Evolutionary conservation across 768 basidiomycete genomes (phyloP), one percentile per base, ranked within the genome.

Genomic region (Megacollybia marginata): DNA sequence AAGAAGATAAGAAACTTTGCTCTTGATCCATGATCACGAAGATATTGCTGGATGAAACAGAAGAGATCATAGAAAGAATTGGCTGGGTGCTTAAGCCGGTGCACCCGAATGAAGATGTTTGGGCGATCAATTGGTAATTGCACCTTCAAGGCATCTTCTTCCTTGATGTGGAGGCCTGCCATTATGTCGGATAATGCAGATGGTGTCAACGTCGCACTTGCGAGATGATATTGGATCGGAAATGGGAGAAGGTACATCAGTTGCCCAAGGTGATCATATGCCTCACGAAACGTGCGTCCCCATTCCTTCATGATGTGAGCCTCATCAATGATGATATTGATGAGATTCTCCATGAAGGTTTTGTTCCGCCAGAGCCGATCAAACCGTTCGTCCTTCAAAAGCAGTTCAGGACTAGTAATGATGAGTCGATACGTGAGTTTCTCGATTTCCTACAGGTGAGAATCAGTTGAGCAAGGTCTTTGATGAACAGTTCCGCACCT

Each of bases 301-400:
- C 72, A 73, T 42, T 62, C 55, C n/a, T 59, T 67, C 16, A 70
- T 60, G 47, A 70, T 71, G 43, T 74, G 71, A 0, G 57, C 70
- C 53, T 74, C 69, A 48, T 74, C 71, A 32, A 69, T 59, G 7
- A 62, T 58, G 12, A 69, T 49, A 51, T 58, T 57, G 10, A 70
- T 51, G 5, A 65, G 47, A 5, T 48, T 43, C 9, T 50, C 42
- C 4, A 53, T 55, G 50, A 65, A 66, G 12, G 20, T 20, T 1
- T 43, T 16, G 15, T 54, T 53, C 36, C 62, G 56, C 57, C 52
- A 60, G 2, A 66, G 49, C 4, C 35, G n/a, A n/a, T n/a, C n/a
- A n/a, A n/a, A n/a, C n/a, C n/a, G n/a, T 43, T 33, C 19, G 46
- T 12, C 19, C 19, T 53, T 54, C 53, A 62, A 55, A 5, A 65